A percentile compares a stretch with the other conserved stretches of the same genome.
phyloP scores from a whole-genome alignment of 2,329 filamentous ascomycete genomes.

The Fusarium sororula region DNA sequence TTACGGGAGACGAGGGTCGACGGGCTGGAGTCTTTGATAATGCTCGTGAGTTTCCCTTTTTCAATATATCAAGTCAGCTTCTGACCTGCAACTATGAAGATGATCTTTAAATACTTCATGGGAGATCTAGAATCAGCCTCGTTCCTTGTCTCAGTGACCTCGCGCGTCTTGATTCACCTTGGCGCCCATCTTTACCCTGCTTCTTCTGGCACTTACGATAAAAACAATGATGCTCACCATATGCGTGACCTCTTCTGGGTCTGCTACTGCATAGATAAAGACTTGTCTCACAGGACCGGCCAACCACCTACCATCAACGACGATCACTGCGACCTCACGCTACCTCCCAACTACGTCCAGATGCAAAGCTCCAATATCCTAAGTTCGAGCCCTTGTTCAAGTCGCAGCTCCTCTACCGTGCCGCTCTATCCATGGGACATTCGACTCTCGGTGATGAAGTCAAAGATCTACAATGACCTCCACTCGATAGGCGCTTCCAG shows the following conservation, averaged over 20 bases:
- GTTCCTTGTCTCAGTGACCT: not conserved
- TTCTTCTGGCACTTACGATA: rapidly evolving
- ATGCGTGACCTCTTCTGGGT: constrained; percentile 12
- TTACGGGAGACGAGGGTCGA: not conserved
- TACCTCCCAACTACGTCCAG: not conserved
- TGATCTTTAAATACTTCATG: not conserved
- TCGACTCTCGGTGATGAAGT: not conserved
- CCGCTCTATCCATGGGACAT: constrained; percentile 2
- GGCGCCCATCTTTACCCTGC: not conserved
- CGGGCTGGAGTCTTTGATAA: not conserved
- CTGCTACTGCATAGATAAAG: constrained; percentile 22
- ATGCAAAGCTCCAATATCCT: not conserved
- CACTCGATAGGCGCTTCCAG: not conserved
- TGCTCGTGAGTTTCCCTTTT: not conserved
- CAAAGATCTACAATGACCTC: not conserved
- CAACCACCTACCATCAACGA: constrained; percentile 3
- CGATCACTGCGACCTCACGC: not conserved
- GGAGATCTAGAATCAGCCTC: not conserved
- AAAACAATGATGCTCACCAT: not conserved
- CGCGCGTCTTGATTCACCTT: not conserved
- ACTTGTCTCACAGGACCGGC: not conserved
- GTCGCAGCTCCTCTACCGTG: not conserved
- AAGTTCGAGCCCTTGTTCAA: rapidly evolving
- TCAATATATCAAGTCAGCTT: rapidly evolving
- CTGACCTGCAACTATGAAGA: rapidly evolving